Conservation (phyloP, 495 filamentous ascomycete species). For the Trichoderma orchidacearum region DNA sequence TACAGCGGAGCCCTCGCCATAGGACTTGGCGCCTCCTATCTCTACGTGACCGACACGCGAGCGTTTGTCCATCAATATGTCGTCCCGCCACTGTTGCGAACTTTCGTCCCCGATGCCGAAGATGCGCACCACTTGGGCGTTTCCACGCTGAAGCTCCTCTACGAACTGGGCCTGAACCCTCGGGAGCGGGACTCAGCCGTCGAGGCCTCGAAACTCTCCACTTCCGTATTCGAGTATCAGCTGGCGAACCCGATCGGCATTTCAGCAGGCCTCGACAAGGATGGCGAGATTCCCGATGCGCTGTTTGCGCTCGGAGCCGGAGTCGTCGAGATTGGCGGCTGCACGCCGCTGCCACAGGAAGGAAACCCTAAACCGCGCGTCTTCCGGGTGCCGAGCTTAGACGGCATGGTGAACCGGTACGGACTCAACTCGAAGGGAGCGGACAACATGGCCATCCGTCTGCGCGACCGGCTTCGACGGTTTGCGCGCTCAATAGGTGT, state of each 20-base stretch:
- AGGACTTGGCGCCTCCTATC: slow-evolving; percentile 33
- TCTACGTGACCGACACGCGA: slow-evolving; percentile 83
- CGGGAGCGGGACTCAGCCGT: slow-evolving; percentile 48
- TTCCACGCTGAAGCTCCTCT: slow-evolving; percentile 50
- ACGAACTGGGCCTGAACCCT: slow-evolving; percentile 52
- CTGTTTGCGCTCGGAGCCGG: slow-evolving; percentile 70
- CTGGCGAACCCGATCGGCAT: slow-evolving; percentile 81
- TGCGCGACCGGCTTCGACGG: slow-evolving; percentile 63
- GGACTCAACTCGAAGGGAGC: slow-evolving; percentile 87
- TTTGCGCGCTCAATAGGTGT: slow-evolving; percentile 60
- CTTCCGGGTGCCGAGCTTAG: slow-evolving; percentile 67
- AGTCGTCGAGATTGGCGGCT: slow-evolving; percentile 84
- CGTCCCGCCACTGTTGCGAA: slow-evolving; percentile 59
- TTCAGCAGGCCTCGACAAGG: slow-evolving; percentile 88
- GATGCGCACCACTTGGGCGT: slow-evolving; percentile 77
- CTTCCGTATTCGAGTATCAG: slow-evolving; percentile 62
- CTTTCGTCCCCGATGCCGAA: slow-evolving; percentile 70
- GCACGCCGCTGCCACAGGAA: slow-evolving; percentile 69
- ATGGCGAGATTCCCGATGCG: slow-evolving; percentile 71
- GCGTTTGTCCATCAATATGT: slow-evolving; percentile 72
- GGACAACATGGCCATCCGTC: slow-evolving; percentile 64
- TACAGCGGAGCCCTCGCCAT: slow-evolving; percentile 39
- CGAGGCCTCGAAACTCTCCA: slow-evolving; percentile 14
- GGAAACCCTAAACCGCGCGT: slow-evolving; percentile 82
- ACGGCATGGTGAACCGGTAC: slow-evolving; percentile 88